Evolutionary conservation across 1,284 basidiomycete genomes (phyloP).

Genomic region (Sparassis latifolia): DNA sequence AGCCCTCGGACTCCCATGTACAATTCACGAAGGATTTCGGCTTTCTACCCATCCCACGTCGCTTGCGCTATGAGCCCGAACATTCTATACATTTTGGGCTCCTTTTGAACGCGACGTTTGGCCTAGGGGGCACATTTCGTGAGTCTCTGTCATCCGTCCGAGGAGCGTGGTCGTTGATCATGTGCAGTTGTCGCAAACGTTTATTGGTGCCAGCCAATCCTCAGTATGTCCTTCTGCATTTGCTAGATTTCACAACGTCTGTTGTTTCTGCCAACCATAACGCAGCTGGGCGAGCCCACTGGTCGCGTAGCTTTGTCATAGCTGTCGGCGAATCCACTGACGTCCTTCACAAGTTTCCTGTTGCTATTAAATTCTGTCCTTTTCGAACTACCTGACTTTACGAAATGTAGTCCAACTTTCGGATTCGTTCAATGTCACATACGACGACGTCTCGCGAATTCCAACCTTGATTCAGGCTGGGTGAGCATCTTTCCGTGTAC

Average conservation of each 20-base stretch:
- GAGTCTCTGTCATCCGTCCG: conserved; percentile 15
- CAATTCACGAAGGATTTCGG: conserved; percentile 40
- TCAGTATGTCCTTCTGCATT: conserved; percentile 37
- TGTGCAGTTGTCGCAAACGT: conserved; percentile 50
- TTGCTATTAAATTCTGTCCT: no score
- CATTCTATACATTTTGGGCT: conserved; percentile 56
- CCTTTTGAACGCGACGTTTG: conserved; percentile 57
- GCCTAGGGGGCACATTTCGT: conserved; percentile 61
- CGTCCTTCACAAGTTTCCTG: no score
- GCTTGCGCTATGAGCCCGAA: conserved; percentile 53
- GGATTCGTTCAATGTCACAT: conserved; percentile 46
- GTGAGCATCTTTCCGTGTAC: conserved; percentile 13
- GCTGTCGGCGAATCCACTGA: no score
- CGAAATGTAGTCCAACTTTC: conserved; percentile 29
- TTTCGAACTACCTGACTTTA: no score
- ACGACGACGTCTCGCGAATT: conserved; percentile 51
- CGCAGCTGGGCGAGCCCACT: conserved; percentile 29
- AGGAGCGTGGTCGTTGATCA: background rate
- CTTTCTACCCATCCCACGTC: conserved; percentile 59
- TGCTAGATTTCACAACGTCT: background rate
- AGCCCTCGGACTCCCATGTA: no score
- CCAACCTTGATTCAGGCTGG: conserved; percentile 47
- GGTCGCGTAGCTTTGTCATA: no score
- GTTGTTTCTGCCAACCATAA: no score
- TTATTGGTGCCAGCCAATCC: conserved; percentile 69